phyloP scores from a whole-genome alignment of 2,329 filamentous ascomycete species.

The Trichophyton equinum region DNA sequence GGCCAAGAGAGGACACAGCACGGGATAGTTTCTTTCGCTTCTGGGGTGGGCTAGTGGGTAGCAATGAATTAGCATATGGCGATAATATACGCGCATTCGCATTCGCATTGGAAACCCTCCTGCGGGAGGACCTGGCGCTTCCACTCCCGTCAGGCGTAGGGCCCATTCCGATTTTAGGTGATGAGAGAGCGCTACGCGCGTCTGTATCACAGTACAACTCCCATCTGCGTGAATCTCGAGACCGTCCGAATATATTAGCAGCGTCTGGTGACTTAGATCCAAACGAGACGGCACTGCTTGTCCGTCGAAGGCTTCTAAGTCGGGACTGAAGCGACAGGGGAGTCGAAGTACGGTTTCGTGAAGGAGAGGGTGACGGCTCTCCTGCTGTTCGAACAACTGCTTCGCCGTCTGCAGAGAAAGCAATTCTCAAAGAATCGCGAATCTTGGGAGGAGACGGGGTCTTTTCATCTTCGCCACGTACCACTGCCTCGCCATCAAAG shows the following conservation, averaged over 20 bases:
- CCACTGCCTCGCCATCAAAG: constrained; percentile 30
- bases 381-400: constrained; percentile 67
- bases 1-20: constrained; percentile 49
- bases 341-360: constrained; percentile 40
- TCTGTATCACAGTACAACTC: constrained; percentile 81
- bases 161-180: constrained; percentile 58
- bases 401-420: constrained; percentile 76
- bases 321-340: constrained; percentile 38
- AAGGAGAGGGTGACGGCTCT: constrained; percentile 55
- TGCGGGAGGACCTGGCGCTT: neutral
- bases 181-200: constrained; percentile 61
- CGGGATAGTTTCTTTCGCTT: constrained; percentile 54
- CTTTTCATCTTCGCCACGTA: constrained; percentile 27
- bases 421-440: constrained; percentile 53
- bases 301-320: constrained; percentile 50
- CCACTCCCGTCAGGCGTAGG: neutral
- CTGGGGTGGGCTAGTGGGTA: constrained; percentile 32
- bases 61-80: constrained; percentile 35
- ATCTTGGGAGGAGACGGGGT: constrained; percentile 31
- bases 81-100: constrained; percentile 12
- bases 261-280: constrained; percentile 10
- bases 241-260: constrained; percentile 55
- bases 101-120: neutral
- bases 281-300: constrained; percentile 53
- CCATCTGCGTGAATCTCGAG: constrained; percentile 79